A percentile compares a stretch with the other conserved stretches of the same genome.
Evolutionary conservation across 331 rosid species (phyloP).

Genomic region (Prunus yedoensis): DNA sequence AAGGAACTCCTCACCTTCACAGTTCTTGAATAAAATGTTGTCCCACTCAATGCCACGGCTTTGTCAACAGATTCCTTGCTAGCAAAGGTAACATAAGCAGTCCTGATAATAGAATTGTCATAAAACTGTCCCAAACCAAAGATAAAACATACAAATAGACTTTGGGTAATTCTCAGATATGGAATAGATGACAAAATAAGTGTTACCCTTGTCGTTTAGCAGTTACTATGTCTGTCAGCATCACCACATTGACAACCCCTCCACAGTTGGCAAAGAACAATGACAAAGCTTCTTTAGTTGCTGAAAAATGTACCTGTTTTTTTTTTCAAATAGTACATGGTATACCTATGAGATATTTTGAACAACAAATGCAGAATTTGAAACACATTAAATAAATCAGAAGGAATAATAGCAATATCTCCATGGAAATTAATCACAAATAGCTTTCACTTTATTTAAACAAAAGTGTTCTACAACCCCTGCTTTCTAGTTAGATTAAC

Average conservation of each 20-base stretch:
- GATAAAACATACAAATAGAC: not conserved
- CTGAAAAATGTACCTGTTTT: conserved; percentile 35
- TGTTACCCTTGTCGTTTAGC: conserved; percentile 29
- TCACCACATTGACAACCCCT: conserved; percentile 18
- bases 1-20: conserved; percentile 25
- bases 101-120: conserved; percentile 13
- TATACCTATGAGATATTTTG: not conserved
- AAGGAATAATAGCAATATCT: not conserved
- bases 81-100: conserved; percentile 32
- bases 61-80: conserved; percentile 30
- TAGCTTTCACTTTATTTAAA: not conserved
- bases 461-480: not conserved
- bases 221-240: conserved; percentile 14
- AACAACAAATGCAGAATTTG: not conserved
- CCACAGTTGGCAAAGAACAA: conserved; percentile 30
- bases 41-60: conserved; percentile 30
- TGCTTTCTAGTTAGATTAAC: not conserved
- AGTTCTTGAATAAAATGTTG: conserved; percentile 23
- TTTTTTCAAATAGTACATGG: not conserved
- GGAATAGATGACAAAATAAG: not conserved
- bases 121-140: not conserved
- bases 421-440: not conserved
- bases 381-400: not conserved
- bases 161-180: not conserved
- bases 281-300: conserved; percentile 25